phyloP scores from a whole-genome alignment of 768 basidiomycete species.

The Tricholoma bakamatsutake region DNA sequence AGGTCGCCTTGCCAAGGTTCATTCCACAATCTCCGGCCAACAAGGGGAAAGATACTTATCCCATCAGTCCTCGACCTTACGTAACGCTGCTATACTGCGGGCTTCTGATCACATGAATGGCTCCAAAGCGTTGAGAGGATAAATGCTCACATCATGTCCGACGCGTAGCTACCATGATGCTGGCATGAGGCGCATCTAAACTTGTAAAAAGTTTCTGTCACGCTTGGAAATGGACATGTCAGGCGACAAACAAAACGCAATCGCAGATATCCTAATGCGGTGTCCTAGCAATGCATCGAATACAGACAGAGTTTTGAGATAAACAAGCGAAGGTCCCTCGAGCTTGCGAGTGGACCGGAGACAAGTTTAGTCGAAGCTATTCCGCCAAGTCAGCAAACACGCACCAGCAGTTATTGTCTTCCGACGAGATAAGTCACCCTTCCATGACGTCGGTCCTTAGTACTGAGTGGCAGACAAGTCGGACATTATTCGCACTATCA shows the following conservation, averaged over 20 bases:
- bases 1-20: background rate
- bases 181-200: conserved; percentile 1
- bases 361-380: too few relatives aligned
- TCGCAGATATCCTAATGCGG: background rate
- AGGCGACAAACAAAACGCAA: background rate
- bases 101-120: background rate
- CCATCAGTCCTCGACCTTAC: background rate
- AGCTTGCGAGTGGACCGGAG: too few relatives aligned
- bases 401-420: too few relatives aligned
- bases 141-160: conserved; percentile 1
- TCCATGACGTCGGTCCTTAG: too few relatives aligned
- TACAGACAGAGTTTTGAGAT: background rate
- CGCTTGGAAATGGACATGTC: background rate
- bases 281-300: background rate
- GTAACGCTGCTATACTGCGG: background rate
- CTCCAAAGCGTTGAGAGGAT: background rate
- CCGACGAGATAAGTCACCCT: too few relatives aligned
- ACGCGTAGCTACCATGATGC: background rate
- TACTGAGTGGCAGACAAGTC: too few relatives aligned
- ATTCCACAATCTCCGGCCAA: background rate
- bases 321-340: too few relatives aligned
- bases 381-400: too few relatives aligned
- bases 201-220: background rate
- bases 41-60: background rate
- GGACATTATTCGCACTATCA: too few relatives aligned